phyloP scores from a whole-genome alignment of 2,329 filamentous ascomycete genomes.

The Fusarium coffeatum region DNA sequence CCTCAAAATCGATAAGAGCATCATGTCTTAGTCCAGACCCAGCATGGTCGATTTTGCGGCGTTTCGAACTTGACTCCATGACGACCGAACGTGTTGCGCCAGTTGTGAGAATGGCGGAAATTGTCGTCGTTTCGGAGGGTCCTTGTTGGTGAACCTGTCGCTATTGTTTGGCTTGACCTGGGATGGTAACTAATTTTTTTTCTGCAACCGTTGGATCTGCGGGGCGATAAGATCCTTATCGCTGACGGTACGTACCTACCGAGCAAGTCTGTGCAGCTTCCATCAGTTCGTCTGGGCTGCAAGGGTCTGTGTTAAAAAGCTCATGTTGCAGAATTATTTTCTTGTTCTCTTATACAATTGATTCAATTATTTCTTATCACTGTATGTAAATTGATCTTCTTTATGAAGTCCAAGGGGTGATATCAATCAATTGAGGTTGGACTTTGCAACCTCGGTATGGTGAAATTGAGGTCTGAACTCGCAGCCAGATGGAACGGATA shows the following conservation, averaged over 20 bases:
- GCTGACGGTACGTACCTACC: slow-evolving; percentile 39
- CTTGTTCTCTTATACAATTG: not conserved
- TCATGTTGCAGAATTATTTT: not conserved
- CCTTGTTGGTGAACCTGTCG: slow-evolving; percentile 36
- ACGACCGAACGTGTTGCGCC: slow-evolving; percentile 18
- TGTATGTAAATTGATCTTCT: not conserved
- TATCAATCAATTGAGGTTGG: no score
- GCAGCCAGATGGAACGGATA: not conserved
- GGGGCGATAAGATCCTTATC: slow-evolving; percentile 48
- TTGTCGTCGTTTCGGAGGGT: slow-evolving; percentile 25
- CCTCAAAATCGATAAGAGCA: slow-evolving; percentile 56
- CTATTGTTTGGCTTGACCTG: slow-evolving; percentile 21
- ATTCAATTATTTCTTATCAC: not conserved
- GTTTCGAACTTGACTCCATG: slow-evolving; percentile 62
- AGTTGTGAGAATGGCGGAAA: slow-evolving; percentile 10
- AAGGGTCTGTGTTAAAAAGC: not conserved
- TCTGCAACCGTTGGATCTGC: slow-evolving; percentile 32
- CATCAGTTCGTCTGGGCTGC: not conserved
- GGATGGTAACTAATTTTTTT: slow-evolving; percentile 42
- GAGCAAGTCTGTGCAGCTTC: not conserved
- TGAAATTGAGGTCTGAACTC: not conserved
- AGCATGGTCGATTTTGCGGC: slow-evolving; percentile 61
- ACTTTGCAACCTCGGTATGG: not conserved
- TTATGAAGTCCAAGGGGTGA: not conserved
- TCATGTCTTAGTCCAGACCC: slow-evolving; percentile 51